Conservation (phyloP, 306 rosid species). For the Cucurbita maxima region DNA sequence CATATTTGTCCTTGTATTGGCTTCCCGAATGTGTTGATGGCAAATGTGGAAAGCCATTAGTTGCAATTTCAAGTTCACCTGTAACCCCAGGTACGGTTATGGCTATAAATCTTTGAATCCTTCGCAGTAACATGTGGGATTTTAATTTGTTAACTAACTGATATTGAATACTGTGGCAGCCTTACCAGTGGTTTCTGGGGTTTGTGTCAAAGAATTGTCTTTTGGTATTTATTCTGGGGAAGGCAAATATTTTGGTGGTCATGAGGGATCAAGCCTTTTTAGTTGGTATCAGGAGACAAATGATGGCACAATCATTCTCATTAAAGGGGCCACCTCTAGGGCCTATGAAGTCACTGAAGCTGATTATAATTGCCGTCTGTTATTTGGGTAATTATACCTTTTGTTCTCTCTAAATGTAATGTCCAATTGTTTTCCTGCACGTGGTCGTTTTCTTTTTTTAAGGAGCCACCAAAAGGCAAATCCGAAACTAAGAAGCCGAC, state of each 20-base stretch:
- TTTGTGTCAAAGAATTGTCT: slow-evolving; percentile 47
- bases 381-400: slow-evolving; percentile 63
- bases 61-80: slow-evolving; percentile 46
- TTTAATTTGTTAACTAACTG: slow-evolving; percentile 7
- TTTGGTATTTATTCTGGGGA: slow-evolving; percentile 65
- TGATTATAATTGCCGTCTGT: slow-evolving; percentile 57
- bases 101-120: neutral
- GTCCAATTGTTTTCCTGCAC: too few species aligned
- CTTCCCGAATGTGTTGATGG: slow-evolving; percentile 72
- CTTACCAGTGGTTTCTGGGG: slow-evolving; percentile 64
- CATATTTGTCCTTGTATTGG: slow-evolving; percentile 77
- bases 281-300: slow-evolving; percentile 85
- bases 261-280: slow-evolving; percentile 71
- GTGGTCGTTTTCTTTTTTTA: too few species aligned
- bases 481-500: neutral
- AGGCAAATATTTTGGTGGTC: slow-evolving; percentile 94
- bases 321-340: slow-evolving; percentile 50
- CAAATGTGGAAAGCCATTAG: slow-evolving; percentile 56
- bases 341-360: slow-evolving; percentile 58
- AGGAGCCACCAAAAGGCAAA: too few species aligned
- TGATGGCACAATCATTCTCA: slow-evolving; percentile 53
- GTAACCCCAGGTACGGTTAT: slow-evolving; percentile 54
- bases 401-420: neutral
- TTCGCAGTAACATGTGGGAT: neutral
- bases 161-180: slow-evolving; percentile 37